Conservation (phyloP, 768 basidiomycete genomes). For the Tricholoma bakamatsutake region DNA sequence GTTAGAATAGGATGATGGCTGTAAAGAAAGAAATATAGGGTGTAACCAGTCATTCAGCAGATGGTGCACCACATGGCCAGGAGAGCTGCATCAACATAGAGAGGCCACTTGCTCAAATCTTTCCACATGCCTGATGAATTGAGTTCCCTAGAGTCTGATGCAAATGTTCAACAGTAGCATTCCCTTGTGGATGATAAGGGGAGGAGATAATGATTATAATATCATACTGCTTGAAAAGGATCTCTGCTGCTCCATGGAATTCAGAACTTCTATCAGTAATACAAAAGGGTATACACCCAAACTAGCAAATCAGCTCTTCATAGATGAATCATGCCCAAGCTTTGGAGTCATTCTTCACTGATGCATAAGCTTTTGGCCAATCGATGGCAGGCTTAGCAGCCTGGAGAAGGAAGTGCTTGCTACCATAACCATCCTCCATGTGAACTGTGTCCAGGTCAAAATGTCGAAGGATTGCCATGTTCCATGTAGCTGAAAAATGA, state of each 20-base stretch:
- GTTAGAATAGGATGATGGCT: not conserved
- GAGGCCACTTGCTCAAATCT: slow-evolving; percentile 16
- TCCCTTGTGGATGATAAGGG: slow-evolving; percentile 27
- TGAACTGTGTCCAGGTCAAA: slow-evolving; percentile 24
- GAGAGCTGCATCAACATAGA: slow-evolving; percentile 15
- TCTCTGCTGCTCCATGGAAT: slow-evolving; percentile 19
- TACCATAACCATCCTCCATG: slow-evolving; percentile 18
- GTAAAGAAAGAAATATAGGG: slow-evolving; percentile 15
- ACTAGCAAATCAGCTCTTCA: too few species aligned
- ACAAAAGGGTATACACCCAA: not conserved
- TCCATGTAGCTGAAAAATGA: slow-evolving; percentile 15
- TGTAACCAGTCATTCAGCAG: slow-evolving; percentile 9
- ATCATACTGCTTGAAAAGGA: slow-evolving; percentile 18
- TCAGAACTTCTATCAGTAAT: slow-evolving; percentile 19
- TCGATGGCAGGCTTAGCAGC: slow-evolving; percentile 19
- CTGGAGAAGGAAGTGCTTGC: slow-evolving; percentile 13
- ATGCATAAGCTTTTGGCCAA: slow-evolving; percentile 22
- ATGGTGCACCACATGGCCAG: slow-evolving; percentile 15
- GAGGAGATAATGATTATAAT: slow-evolving; percentile 21
- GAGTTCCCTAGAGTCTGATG: slow-evolving; percentile 11
- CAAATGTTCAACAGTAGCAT: slow-evolving; percentile 23
- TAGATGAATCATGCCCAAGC: too few species aligned
- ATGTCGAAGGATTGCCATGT: slow-evolving; percentile 16
- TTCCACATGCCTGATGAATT: too few species aligned
- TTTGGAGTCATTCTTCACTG: too few species aligned